Conservation (phyloP, 441 rosid species). For the Gossypium davidsonii region DNA sequence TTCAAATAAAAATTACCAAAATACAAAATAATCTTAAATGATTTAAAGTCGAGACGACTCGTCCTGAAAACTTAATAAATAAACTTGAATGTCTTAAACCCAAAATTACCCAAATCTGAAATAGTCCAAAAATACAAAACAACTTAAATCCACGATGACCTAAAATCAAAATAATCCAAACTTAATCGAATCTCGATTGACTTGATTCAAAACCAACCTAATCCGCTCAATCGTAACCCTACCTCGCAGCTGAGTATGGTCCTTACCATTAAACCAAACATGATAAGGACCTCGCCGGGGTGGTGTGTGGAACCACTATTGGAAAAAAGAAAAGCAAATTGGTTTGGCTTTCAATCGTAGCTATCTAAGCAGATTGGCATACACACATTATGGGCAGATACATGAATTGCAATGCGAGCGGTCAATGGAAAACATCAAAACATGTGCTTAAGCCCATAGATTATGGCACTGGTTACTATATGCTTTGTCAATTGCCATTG, state of each 20-base stretch:
- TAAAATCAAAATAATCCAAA: too few species aligned
- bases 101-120: too few species aligned
- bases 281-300: not conserved
- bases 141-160: too few species aligned
- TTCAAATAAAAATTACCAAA: too few species aligned
- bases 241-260: not conserved
- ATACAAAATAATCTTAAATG: too few species aligned
- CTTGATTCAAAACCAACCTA: too few species aligned
- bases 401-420: not conserved
- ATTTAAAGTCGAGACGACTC: too few species aligned
- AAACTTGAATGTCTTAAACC: too few species aligned
- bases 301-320: constrained; percentile 2
- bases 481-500: not conserved
- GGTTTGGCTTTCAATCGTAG: not conserved
- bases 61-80: too few species aligned
- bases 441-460: not conserved
- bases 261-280: constrained; percentile 12
- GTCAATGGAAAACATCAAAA: constrained; percentile 1
- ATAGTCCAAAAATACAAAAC: too few species aligned
- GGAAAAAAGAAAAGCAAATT: not conserved
- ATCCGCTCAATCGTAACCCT: not conserved
- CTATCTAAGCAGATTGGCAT: not conserved
- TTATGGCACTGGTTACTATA: not conserved
- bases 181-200: too few species aligned
- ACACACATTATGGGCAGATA: not conserved